Evolutionary conservation across 805 yeast species (phyloP), one percentile per base, ranked within the genome.

Genomic region (Maudiozyma saulgeensis): DNA sequence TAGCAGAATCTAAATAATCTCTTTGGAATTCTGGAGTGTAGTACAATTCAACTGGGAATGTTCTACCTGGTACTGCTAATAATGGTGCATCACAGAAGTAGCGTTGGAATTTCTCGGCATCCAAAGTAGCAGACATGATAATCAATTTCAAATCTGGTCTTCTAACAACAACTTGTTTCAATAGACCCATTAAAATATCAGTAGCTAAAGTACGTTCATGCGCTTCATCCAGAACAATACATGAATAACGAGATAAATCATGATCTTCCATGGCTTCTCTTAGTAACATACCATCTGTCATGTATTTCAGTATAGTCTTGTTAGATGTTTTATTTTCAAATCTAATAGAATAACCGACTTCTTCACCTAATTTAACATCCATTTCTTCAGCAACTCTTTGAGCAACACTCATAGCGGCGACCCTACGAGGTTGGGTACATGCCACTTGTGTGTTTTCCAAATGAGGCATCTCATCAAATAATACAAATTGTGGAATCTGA

Each of bases 241-340:
- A 91, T 16, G 95, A 84, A 67, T 91, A 91, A 56, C 84, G 75
- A 5, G 72, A 69, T 65, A 91, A 74, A 52, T 82, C 78, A 58
- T 88, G 96, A 65, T 91, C 99, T 56, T 85, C 93, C 98, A 93
- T 90, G 28, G 97, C 97, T 70, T 91, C 99, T 63, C 97, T 79
- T 57, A 91, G 73, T 47, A 91, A 76, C 97, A 91, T 90, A 81
- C 99, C 99, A 73, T 91, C 99, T 11, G 99, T 91, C 97, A 91
- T 87, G 72, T 93, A 91, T 69, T 89, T 88, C 61, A 91, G 73
- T 37, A 90, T 77, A 6, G 99, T 91, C 57, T 81, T 84, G 48
- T 76, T 74, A 40, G 85, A 74, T 1, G 96, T 87, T 59, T 80
- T 87, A 69, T 91, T 90, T 59, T 93, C 98, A 64, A 91, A 91